These are phyloP conservation scores for Chytriomyces sp. DNA, from an alignment of 192 early-diverging fungal species.

Conservation along the genomic window DNA sequence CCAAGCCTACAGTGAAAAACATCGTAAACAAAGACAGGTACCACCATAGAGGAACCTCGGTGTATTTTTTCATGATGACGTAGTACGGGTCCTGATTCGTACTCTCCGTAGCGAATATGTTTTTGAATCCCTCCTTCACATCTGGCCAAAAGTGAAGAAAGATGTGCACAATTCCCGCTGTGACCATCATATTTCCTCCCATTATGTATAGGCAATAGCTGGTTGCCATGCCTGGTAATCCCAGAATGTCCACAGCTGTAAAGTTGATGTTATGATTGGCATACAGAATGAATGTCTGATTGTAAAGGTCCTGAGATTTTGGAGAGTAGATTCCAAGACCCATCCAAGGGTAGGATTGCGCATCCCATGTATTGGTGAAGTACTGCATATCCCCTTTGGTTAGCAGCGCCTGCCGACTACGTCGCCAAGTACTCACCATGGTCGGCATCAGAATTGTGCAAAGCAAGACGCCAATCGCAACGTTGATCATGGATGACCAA, in stretches of 20 bases:
- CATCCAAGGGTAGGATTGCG: neutral
- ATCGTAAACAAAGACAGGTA: constrained; percentile 2
- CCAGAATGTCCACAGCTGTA: constrained; percentile 1
- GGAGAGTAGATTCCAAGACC: constrained; percentile 1
- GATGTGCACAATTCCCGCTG: constrained; percentile 9
- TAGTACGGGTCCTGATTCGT: constrained; percentile 22
- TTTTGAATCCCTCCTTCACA: constrained; percentile 9
- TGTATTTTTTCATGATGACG: constrained; percentile 16
- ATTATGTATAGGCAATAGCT: neutral
- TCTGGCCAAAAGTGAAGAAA: neutral
- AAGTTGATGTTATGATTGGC: neutral
- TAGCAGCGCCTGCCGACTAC: too few species aligned
- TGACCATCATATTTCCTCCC: neutral
- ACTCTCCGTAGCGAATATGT: neutral
- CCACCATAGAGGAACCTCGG: constrained; percentile 3
- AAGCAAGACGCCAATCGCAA: neutral
- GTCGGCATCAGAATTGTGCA: neutral
- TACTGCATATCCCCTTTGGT: too few species aligned
- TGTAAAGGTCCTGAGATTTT: neutral
- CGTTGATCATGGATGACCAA: neutral
- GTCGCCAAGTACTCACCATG: too few species aligned
- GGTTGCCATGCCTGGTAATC: neutral
- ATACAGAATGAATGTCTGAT: constrained; percentile 12
- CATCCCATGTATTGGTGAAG: constrained; percentile 6
- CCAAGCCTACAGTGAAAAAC: neutral